Evolutionary conservation across 2,329 filamentous ascomycete genomes (phyloP), one percentile per base, ranked within the genome.

Genomic region (Rhytidhysteron rufulum): DNA sequence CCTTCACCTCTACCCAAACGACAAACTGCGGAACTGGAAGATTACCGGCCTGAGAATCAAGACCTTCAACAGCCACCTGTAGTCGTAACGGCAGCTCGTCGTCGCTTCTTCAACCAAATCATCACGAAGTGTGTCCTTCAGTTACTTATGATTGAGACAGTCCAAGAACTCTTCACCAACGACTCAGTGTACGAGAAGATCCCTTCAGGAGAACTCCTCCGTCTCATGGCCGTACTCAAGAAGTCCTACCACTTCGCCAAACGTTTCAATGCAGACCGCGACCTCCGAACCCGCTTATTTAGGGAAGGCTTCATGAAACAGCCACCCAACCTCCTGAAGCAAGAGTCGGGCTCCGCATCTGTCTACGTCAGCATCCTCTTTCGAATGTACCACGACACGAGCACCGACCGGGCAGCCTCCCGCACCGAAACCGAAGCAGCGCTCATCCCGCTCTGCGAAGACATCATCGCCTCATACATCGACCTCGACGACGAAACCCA

Each of bases 301-400:
- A 79, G 89, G 37, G 93, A 98, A 64, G 93, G 94, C 1, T 99
- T 98, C 75, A 99, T 99, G 93, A 95, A 95, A 69, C 93, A 98
- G 62, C 91, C 93, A 13, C 93, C 93, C 3, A 99, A 99, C 57
- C 75, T 99, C 10, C 78, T 99, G 21, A 98, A 98, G 71, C 93
- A 99, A 64, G 93, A 99, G 69, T 88, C 82, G 45, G 91, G 93
- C 30, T 87, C 85, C 40, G 93, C 93, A 1, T 87, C 88, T 2
- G 96, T 94, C 2, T 99, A 98, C 63, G 88, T 98, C 25, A 86
- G 86, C 46, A 98, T 99, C 50, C 72, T 99, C 20, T 88, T 98
- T 69, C 79, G 93, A 36, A 98, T 99, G 93, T 98, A 95, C 67
- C 86, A 88, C 34, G 93, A 99, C 58, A 84, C 86, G 45, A 80